Conservation (phyloP, 305 asterid species). For the Euphrasia arctica region DNA sequence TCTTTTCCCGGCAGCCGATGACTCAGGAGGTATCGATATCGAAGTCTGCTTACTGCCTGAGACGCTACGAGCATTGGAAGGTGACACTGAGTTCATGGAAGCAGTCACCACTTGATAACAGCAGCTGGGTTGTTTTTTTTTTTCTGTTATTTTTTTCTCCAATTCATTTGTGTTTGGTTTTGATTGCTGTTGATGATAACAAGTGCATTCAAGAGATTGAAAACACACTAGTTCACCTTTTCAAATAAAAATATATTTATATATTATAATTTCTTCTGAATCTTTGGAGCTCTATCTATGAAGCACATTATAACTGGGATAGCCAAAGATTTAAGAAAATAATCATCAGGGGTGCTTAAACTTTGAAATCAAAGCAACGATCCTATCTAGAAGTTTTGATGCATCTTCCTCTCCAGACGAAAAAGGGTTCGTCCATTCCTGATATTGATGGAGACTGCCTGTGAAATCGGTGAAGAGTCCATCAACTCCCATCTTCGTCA, state of each 20-base stretch:
- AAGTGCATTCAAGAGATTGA: not conserved
- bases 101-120: not conserved
- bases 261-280: too few relatives aligned
- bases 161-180: too few relatives aligned
- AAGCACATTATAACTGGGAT: not conserved
- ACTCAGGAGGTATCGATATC: not conserved
- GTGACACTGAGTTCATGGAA: slow-evolving; percentile 2
- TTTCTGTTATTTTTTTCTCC: too few relatives aligned
- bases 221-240: too few relatives aligned
- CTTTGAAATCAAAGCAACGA: slow-evolving; percentile 48
- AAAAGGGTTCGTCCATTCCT: slow-evolving; percentile 64
- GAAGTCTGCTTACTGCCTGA: slow-evolving; percentile 3
- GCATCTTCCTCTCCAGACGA: slow-evolving; percentile 46
- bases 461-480: slow-evolving; percentile 94
- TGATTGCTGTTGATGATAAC: too few relatives aligned
- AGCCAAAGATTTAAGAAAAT: not conserved
- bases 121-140: too few relatives aligned
- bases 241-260: too few relatives aligned
- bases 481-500: slow-evolving; percentile 63
- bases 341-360: slow-evolving; percentile 30
- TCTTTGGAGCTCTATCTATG: not conserved
- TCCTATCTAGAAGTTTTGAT: slow-evolving; percentile 44
- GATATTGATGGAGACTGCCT: slow-evolving; percentile 84
- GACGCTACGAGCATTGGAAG: not conserved
- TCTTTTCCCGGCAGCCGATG: not conserved